These are phyloP conservation scores for Pichia phayaonensis DNA, from an alignment of 805 yeast genomes.

Conservation along the genomic window DNA sequence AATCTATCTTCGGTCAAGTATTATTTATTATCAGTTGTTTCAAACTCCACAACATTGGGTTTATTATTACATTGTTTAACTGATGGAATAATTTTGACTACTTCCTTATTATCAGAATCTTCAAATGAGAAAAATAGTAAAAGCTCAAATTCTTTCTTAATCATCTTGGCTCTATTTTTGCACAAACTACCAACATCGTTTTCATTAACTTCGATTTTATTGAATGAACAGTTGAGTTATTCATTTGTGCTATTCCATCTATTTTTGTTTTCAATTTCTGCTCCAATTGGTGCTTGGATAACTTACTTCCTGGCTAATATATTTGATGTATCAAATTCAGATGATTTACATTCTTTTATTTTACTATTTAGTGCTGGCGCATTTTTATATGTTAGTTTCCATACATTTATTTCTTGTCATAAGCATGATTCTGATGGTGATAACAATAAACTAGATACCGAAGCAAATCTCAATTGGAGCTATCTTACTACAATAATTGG, in stretches of 20 bases:
- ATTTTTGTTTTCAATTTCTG: slow-evolving; percentile 45
- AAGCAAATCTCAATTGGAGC: slow-evolving; percentile 7
- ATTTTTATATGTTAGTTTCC: slow-evolving; percentile 62
- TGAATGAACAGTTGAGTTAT: slow-evolving; percentile 28
- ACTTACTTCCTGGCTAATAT: slow-evolving; percentile 31
- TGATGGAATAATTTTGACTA: slow-evolving; percentile 69
- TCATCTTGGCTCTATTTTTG: slow-evolving; percentile 53
- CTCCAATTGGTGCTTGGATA: slow-evolving; percentile 52
- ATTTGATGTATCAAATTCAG: slow-evolving; percentile 17
- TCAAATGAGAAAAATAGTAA: slow-evolving; percentile 23
- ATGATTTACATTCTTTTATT: slow-evolving; percentile 40
- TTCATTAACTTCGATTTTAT: slow-evolving; percentile 51
- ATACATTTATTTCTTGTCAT: slow-evolving; percentile 39
- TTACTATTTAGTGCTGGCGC: slow-evolving; percentile 65
- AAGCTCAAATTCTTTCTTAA: slow-evolving; percentile 25
- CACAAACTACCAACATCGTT: slow-evolving; percentile 75
- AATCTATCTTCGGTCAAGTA: background rate
- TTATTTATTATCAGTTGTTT: slow-evolving; percentile 24
- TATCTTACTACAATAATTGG: slow-evolving; percentile 20
- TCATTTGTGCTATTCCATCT: slow-evolving; percentile 38
- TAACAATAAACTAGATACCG: background rate
- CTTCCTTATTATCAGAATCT: slow-evolving; percentile 27
- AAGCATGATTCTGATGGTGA: slow-evolving; percentile 1
- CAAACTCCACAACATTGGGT: slow-evolving; percentile 49
- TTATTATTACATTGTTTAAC: slow-evolving; percentile 58